phyloP scores from a whole-genome alignment of 208 protist species.

The Trichomonas tenax region DNA sequence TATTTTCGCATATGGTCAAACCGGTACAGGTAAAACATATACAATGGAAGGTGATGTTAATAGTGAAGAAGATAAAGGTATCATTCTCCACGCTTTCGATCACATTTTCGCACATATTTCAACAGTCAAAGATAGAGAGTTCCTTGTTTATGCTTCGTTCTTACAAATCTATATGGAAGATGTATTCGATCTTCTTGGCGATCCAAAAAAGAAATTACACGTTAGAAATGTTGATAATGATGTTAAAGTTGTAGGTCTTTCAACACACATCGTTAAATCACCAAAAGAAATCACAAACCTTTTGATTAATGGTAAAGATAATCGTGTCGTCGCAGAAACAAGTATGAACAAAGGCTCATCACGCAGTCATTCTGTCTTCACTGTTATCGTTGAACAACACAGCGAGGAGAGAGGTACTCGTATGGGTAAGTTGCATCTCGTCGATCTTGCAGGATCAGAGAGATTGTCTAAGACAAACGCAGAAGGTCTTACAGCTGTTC shows the following conservation, averaged over 20 bases:
- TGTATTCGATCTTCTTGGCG: conserved; percentile 38
- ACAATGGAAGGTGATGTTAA: background rate
- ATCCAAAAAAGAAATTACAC: background rate
- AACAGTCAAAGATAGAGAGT: conserved; percentile 24
- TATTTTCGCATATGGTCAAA: conserved; percentile 43
- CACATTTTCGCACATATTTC: conserved; percentile 23
- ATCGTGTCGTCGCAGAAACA: conserved; percentile 29
- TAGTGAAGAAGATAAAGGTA: conserved; percentile 18
- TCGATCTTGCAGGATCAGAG: conserved; percentile 49
- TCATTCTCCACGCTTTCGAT: conserved; percentile 11
- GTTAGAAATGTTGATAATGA: conserved; percentile 14
- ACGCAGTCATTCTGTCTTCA: conserved; percentile 49
- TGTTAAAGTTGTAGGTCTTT: conserved; percentile 25
- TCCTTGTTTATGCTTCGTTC: conserved; percentile 30
- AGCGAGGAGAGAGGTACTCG: background rate
- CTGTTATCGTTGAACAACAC: conserved; percentile 41
- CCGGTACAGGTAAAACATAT: conserved; percentile 31
- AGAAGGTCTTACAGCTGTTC: conserved; percentile 39
- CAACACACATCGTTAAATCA: conserved; percentile 20
- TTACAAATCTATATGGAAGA: conserved; percentile 50
- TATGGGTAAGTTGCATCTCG: conserved; percentile 48
- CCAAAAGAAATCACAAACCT: conserved; percentile 24
- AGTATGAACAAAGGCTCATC: conserved; percentile 36
- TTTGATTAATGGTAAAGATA: conserved; percentile 23
- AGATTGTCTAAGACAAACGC: conserved; percentile 45